Conservation (phyloP, 2,329 filamentous ascomycete species). For the Aureobasidium sp. region DNA sequence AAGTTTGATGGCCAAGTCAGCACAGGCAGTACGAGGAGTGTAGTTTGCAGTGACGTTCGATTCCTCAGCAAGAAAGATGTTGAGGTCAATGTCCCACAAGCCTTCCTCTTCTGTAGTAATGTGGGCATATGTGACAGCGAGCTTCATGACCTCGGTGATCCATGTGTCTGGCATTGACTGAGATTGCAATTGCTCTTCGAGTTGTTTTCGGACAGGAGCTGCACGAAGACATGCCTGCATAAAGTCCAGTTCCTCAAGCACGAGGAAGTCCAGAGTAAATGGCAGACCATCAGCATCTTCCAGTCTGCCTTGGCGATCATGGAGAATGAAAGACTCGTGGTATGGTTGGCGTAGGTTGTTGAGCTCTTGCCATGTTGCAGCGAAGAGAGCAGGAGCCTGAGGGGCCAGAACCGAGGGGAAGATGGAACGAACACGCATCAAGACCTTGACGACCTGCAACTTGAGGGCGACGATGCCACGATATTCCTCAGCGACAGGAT, state of each 20-base stretch:
- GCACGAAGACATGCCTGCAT: slow-evolving; percentile 86
- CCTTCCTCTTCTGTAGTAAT: slow-evolving; percentile 91
- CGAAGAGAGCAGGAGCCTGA: slow-evolving; percentile 76
- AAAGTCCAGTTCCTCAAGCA: slow-evolving; percentile 91
- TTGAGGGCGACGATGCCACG: slow-evolving; percentile 80
- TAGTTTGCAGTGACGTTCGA: slow-evolving; percentile 94
- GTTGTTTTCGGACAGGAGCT: slow-evolving; percentile 76
- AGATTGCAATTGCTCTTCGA: slow-evolving; percentile 67
- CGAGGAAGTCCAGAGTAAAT: slow-evolving; percentile 87
- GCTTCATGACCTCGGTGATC: slow-evolving; percentile 80
- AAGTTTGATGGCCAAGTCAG: slow-evolving; percentile 85
- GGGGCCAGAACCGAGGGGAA: slow-evolving; percentile 76
- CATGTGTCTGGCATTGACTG: slow-evolving; percentile 61
- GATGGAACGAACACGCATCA: slow-evolving; percentile 79
- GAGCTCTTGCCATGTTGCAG: slow-evolving; percentile 82
- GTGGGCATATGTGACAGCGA: slow-evolving; percentile 76
- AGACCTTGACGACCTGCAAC: slow-evolving; percentile 79
- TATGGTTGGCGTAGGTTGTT: slow-evolving; percentile 64
- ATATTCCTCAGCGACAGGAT: slow-evolving; percentile 56
- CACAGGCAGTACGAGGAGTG: slow-evolving; percentile 84
- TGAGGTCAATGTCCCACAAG: slow-evolving; percentile 94
- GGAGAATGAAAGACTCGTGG: slow-evolving; percentile 74
- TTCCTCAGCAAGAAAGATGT: slow-evolving; percentile 90
- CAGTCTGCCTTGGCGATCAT: slow-evolving; percentile 76
- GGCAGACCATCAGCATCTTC: slow-evolving; percentile 88